Evolutionary conservation across 441 rosid species (phyloP).

Genomic region (Adansonia rubrostipa): DNA sequence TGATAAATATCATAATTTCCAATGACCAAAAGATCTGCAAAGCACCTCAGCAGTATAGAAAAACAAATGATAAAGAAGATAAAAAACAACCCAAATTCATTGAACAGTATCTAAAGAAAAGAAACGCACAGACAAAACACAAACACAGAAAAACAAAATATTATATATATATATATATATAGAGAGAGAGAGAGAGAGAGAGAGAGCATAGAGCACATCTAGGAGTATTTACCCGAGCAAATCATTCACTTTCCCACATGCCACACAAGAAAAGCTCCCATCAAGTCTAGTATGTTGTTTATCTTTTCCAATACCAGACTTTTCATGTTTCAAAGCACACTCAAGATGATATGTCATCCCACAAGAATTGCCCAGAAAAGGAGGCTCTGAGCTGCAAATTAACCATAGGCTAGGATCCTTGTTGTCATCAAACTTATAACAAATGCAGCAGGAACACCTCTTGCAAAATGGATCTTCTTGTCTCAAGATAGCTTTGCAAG

Average conservation of each 20-base stretch:
- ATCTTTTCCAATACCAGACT: slow-evolving; percentile 66
- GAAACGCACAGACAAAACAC: not conserved
- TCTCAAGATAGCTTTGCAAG: slow-evolving; percentile 78
- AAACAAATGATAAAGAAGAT: too few relatives aligned
- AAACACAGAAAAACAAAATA: not conserved
- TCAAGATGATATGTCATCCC: slow-evolving; percentile 91
- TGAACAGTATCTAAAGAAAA: not conserved
- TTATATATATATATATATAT: not conserved
- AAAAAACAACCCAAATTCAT: not conserved
- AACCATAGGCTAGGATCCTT: slow-evolving; percentile 98
- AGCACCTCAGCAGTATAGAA: not conserved
- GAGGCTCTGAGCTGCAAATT: slow-evolving; percentile 76
- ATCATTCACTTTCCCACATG: slow-evolving; percentile 84
- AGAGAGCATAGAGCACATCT: not conserved
- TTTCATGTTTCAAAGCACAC: slow-evolving; percentile 75
- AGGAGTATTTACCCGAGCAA: slow-evolving; percentile 68
- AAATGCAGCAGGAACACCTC: slow-evolving; percentile 92
- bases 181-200: not conserved
- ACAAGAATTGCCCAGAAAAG: slow-evolving; percentile 68
- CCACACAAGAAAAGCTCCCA: slow-evolving; percentile 72
- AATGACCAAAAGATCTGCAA: not conserved
- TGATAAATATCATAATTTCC: not conserved
- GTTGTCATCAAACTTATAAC: slow-evolving; percentile 81
- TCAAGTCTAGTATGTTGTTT: slow-evolving; percentile 53
- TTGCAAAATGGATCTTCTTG: slow-evolving; percentile 74